Base-by-base conservation (phyloP, 2,329 filamentous ascomycete species). In the Scedosporium aurantiacum region DNA sequence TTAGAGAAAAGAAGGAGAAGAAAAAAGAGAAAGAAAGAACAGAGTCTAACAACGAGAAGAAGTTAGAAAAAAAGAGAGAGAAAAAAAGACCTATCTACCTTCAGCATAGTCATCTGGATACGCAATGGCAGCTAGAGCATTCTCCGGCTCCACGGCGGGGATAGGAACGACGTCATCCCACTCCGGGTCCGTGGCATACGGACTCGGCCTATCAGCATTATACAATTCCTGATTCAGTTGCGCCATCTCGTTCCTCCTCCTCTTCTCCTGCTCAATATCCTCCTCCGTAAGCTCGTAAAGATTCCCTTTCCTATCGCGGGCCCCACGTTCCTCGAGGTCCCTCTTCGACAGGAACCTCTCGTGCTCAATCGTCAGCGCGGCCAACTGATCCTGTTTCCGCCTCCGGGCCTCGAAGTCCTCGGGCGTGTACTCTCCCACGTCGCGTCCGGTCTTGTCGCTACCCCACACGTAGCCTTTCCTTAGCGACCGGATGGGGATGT, bases 21-120 rank as follows among this genome's bases (percentile, higher is more conserved):
- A 21, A 14, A n/a, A 4, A 41, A 23, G 18, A 21, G 8, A 54
- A n/a, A 43, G 27, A 61, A 41, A 60, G 37, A 63, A 16, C 12
- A 37, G 66, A 32, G 5, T 18, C 28, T 32, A 32, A 32, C 28
- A 32, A 10, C 28, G 28, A 32, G 28, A 32, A 1, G 28, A 32
- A 32, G 28, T 32, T 32, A 25, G n/a, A 23, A 8, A 7, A 23
- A 21, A 21, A 55, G 25, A 55, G 40, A 41, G 6, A 27, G 16
- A 3, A 2, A 7, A 54, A 16, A 16, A 3, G 21, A 59, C 2
- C 28, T 58, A 21, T 75, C 63, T 74, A 86, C 84, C 81, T 77
- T 97, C 92, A 64, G 87, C 84, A 73, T 99, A 99, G 65, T 94
- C 88, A 37, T 90, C 86, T 2, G 88, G 84, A 74, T 99, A 99